Base-by-base conservation (phyloP, 805 yeast genomes). In the Zygoascus tannicola region DNA sequence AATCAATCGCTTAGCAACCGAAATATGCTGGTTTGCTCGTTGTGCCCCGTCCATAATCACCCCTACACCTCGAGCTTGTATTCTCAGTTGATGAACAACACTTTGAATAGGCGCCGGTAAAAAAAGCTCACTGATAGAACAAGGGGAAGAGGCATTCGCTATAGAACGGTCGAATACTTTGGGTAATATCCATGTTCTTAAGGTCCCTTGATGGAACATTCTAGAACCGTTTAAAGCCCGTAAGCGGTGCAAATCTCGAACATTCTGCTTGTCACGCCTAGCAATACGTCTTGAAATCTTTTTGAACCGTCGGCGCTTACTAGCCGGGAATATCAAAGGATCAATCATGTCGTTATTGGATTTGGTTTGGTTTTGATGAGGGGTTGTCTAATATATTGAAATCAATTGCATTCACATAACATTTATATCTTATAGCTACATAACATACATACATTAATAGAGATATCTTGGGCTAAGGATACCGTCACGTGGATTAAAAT, bases 211-310 rank as follows among this genome's bases (percentile, higher is more conserved):
- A n/a, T n/a, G n/a, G n/a, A n/a, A n/a, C 10, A 26, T 8, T 26
- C 30, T 26, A 26, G 10, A 12, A 8, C 10, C 12, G 10, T 26
- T 7, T 8, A 26, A 12, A 12, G 30, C 30, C 12, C 30, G 30
- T 35, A 48, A 20, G 30, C n/a, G 15, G 15, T 12, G 20, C 19
- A 35, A 3, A 34, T 30, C 39, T 4, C 22, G 5, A 21, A 15
- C 32, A 21, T 32, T 22, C 23, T 18, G 15, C 18, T 28, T 5
- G n/a, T 35, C 30, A 15, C 36, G 20, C 38, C 26, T 36, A 35
- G 16, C 22, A 5, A 18, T 28, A 35, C 30, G 32, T 43, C 53
- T 40, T 40, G 47, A 51, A 48, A 50, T 47, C 44, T 46, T 44
- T 47, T 39, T 22, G 35, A 39, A 34, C 28, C 38, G 41, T 46